Evolutionary conservation across 2,329 filamentous ascomycete species (phyloP).

Genomic region (Fusarium sp.): DNA sequence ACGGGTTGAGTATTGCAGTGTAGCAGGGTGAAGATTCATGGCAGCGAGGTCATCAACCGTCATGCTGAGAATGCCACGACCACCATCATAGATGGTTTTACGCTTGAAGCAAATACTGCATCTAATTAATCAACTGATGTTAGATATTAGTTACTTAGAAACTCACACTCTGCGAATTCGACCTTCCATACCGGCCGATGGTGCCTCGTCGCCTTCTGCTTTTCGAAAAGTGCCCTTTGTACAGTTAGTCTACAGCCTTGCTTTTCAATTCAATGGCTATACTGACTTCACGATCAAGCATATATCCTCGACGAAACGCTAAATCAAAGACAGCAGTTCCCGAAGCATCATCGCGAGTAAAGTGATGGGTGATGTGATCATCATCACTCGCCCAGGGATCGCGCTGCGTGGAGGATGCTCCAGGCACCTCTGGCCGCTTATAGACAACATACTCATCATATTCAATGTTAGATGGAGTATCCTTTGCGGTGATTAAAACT

Average conservation of each 20-base stretch:
- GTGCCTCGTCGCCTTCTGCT: slow-evolving; percentile 33
- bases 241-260: not conserved
- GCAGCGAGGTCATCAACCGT: slow-evolving; percentile 49
- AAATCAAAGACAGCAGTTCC: slow-evolving; percentile 48
- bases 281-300: slow-evolving; percentile 47
- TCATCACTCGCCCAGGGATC: slow-evolving; percentile 24
- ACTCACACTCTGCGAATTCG: slow-evolving; percentile 52
- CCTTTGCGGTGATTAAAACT: slow-evolving; percentile 47
- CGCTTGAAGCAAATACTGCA: slow-evolving; percentile 52
- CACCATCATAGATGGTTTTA: slow-evolving; percentile 46
- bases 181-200: slow-evolving; percentile 46
- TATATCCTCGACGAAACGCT: slow-evolving; percentile 47
- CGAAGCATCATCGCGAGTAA: slow-evolving; percentile 47
- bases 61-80: slow-evolving; percentile 51
- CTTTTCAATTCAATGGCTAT: too few relatives aligned
- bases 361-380: slow-evolving; percentile 49
- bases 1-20: slow-evolving; percentile 53
- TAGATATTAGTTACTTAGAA: not conserved
- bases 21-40: slow-evolving; percentile 53
- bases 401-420: slow-evolving; percentile 1
- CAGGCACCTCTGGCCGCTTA: slow-evolving; percentile 35
- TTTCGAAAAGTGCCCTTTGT: slow-evolving; percentile 43
- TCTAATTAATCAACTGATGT: slow-evolving; percentile 1
- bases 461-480: slow-evolving; percentile 48
- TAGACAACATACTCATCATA: slow-evolving; percentile 55